Conservation (phyloP, 1,284 basidiomycete genomes). For the Apiotrichum porosum region DNA sequence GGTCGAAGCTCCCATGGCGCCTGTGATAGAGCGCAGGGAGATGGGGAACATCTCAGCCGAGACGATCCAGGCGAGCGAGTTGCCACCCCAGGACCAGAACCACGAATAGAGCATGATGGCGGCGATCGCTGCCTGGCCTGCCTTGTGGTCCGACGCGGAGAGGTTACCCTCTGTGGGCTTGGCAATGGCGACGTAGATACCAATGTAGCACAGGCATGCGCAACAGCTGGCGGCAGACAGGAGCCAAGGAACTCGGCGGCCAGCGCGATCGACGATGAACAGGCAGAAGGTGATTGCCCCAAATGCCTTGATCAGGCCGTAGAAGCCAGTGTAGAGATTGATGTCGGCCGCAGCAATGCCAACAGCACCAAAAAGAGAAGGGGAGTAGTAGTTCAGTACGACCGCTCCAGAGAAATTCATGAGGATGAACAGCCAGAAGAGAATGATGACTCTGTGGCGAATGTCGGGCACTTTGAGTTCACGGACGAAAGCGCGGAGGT, state of each 20-base stretch:
- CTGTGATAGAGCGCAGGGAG: constrained; percentile 26
- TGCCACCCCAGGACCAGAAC: constrained; percentile 25
- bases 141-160: constrained; percentile 15
- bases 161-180: constrained; percentile 11
- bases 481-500: not conserved
- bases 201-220: constrained; percentile 28
- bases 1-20: constrained; percentile 22
- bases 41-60: constrained; percentile 34
- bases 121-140: constrained; percentile 25
- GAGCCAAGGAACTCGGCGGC: constrained; percentile 34
- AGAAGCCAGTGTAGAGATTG: constrained; percentile 44
- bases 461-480: constrained; percentile 2
- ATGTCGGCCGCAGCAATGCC: constrained; percentile 32
- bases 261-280: constrained; percentile 33
- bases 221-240: constrained; percentile 16
- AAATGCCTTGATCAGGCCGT: constrained; percentile 45
- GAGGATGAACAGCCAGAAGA: constrained; percentile 9
- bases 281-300: constrained; percentile 25
- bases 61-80: constrained; percentile 30
- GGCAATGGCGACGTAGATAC: constrained; percentile 26
- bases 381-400: constrained; percentile 29
- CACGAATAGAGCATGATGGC: constrained; percentile 31
- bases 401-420: constrained; percentile 8
- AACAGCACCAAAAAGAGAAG: constrained; percentile 34
- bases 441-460: constrained; percentile 7